A percentile compares a stretch with the other conserved stretches of the same genome.
phyloP scores from a whole-genome alignment of 345 rosid genomes.

The Trapa incisa region DNA sequence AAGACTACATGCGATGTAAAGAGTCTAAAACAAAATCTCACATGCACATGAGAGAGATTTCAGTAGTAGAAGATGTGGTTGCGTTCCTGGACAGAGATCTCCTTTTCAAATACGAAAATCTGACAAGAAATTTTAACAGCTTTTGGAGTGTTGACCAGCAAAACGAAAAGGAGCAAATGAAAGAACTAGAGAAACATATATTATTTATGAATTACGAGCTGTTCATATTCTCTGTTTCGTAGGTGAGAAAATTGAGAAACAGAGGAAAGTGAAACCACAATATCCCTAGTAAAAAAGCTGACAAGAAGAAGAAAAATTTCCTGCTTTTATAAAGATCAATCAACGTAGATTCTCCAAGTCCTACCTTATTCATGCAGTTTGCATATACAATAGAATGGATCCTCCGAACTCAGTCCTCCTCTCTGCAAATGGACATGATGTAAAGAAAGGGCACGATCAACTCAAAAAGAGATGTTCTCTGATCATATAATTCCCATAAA shows the following conservation, averaged over 20 bases:
- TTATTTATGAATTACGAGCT: neutral
- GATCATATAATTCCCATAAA: neutral
- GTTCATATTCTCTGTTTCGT: neutral
- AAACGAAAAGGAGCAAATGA: neutral
- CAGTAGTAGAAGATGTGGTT: neutral
- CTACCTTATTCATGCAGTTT: neutral
- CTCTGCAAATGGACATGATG: neutral
- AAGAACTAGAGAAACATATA: neutral
- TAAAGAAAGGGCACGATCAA: neutral
- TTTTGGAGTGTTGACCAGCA: too few species aligned
- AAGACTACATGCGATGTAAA: neutral
- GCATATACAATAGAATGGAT: neutral
- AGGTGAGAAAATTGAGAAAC: neutral
- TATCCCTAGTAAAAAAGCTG: neutral
- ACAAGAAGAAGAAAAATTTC: neutral
- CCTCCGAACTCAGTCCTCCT: neutral
- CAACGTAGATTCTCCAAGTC: neutral
- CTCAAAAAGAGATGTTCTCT: neutral
- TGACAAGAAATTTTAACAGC: neutral
- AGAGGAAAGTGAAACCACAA: neutral
- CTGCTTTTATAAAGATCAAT: neutral
- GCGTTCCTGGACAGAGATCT: neutral
- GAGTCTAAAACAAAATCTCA: neutral
- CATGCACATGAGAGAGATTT: neutral
- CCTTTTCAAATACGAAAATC: neutral